Evolutionary conservation across 1,284 basidiomycete genomes (phyloP), one percentile per base, ranked within the genome.

Genomic region (Ustilago esculenta): DNA sequence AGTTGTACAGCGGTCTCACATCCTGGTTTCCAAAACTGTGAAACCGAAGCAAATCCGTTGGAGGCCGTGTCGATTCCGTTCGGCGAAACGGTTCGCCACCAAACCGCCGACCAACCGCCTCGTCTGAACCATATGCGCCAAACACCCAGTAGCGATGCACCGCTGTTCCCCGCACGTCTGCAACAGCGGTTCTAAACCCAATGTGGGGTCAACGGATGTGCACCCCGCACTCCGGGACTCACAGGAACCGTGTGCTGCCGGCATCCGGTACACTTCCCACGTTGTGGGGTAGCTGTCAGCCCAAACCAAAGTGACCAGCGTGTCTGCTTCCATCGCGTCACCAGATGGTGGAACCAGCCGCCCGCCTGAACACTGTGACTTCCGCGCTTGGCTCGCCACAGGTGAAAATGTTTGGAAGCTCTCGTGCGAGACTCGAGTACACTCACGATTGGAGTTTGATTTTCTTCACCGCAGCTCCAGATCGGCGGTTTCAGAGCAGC

Each of bases 281-380:
- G 51, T 51, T 58, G 55, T 39, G 55, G 55, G 48, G 55, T 59
- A 11, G 42, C 23, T 58, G 43, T 33, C 48, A 46, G 25, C n/a
- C 17, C 23, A 12, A 6, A 29, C 0, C 11, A 11, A 50, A 51
- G 42, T 51, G 48, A 50, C 55, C 55, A 48, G 48, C 36, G 27
- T 12, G 27, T 43, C 48, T 3, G 23, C 4, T 17, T 27, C 20
- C 21, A 18, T 18, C 47, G 30, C 9, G 12, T 15, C 14, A 7
- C n/a, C 18, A 23, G n/a, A 30, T 39, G 27, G 27, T 14, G 14
- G n/a, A 15, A 18, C 12, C 37, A 2, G 32, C 17, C n/a, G 3
- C 18, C 29, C 30, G 42, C 42, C 30, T 33, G 30, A 18, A 32
- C 30, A 21, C 40, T 7, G 5, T 44, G 5, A 9, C 41, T 10